Percentiles rank a stretch among this genome's conserved stretches.
Evolutionary conservation across 2,329 filamentous ascomycete species (phyloP).

Genomic region (Fusarium sp.): DNA sequence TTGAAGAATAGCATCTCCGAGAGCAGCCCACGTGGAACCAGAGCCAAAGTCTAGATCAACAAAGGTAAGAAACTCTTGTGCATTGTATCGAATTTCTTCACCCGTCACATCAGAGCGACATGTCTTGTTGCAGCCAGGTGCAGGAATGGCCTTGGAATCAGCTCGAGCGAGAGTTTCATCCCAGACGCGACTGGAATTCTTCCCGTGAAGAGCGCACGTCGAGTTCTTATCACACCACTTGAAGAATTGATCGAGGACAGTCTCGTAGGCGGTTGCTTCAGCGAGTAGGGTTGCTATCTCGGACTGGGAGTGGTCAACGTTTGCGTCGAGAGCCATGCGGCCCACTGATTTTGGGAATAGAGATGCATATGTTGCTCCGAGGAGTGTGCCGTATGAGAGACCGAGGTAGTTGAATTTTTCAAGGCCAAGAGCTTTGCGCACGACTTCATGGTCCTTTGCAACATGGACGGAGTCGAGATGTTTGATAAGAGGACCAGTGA

Average conservation of each 20-base stretch:
- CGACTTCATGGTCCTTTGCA: conserved; percentile 39
- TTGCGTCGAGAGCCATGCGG: conserved; percentile 44
- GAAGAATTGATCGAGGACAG: conserved; percentile 34
- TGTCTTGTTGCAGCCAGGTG: conserved; percentile 15
- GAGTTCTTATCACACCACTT: conserved; percentile 35
- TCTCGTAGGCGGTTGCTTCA: conserved; percentile 29
- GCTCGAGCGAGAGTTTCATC: conserved; percentile 26
- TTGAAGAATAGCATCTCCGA: conserved; percentile 22
- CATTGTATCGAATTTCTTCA: conserved; percentile 37
- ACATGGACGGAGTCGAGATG: conserved; percentile 39
- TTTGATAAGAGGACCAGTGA: conserved; percentile 38
- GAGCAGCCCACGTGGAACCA: conserved; percentile 19
- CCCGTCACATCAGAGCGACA: conserved; percentile 37
- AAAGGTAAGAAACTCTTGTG: conserved; percentile 24
- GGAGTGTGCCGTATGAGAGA: conserved; percentile 50
- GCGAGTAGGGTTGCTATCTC: conserved; percentile 24
- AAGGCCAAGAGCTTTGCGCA: conserved; percentile 35
- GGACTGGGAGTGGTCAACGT: conserved; percentile 41
- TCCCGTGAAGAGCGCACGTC: conserved; percentile 35
- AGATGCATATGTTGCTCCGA: conserved; percentile 48
- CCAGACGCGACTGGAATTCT: conserved; percentile 25
- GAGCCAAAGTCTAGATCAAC: conserved; percentile 2
- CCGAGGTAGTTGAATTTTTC: conserved; percentile 49
- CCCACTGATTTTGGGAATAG: conserved; percentile 44
- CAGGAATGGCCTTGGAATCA: conserved; percentile 21